phyloP scores from a whole-genome alignment of 306 rosid species.

The Glycine soja region DNA sequence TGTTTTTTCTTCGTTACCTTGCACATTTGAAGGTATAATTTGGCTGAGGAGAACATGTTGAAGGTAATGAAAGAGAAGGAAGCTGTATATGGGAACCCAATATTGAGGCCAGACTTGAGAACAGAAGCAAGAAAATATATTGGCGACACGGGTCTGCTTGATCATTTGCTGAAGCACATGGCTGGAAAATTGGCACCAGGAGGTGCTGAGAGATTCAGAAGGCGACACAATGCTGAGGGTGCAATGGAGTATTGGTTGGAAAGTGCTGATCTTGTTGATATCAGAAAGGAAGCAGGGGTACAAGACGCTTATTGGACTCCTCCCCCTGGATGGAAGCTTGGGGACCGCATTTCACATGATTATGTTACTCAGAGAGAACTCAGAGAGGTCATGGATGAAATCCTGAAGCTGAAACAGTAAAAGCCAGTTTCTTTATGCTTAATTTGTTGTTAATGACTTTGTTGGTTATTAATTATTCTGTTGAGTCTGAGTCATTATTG shows the following conservation, averaged over 20 bases:
- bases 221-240: constrained; percentile 88
- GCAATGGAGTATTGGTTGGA: constrained; percentile 97
- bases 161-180: constrained; percentile 94
- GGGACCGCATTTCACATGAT: constrained; percentile 75
- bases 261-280: constrained; percentile 71
- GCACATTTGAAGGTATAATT: constrained; percentile 65
- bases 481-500: neutral
- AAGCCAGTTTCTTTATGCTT: constrained; percentile 4
- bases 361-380: constrained; percentile 60
- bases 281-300: constrained; percentile 79
- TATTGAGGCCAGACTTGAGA: constrained; percentile 77
- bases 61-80: constrained; percentile 76
- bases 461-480: neutral
- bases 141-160: constrained; percentile 91
- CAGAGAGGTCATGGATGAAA: constrained; percentile 65
- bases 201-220: constrained; percentile 73
- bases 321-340: constrained; percentile 81
- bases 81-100: constrained; percentile 72
- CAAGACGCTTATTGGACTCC: constrained; percentile 93
- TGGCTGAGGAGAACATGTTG: constrained; percentile 79
- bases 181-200: constrained; percentile 92
- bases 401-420: constrained; percentile 66
- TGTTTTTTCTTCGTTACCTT: neutral
- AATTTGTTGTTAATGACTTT: neutral
- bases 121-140: constrained; percentile 80